Evolutionary conservation across 352 stramenopile genomes (phyloP), one percentile per base, ranked within the genome.

Genomic region (Elongisporangium undulatum): DNA sequence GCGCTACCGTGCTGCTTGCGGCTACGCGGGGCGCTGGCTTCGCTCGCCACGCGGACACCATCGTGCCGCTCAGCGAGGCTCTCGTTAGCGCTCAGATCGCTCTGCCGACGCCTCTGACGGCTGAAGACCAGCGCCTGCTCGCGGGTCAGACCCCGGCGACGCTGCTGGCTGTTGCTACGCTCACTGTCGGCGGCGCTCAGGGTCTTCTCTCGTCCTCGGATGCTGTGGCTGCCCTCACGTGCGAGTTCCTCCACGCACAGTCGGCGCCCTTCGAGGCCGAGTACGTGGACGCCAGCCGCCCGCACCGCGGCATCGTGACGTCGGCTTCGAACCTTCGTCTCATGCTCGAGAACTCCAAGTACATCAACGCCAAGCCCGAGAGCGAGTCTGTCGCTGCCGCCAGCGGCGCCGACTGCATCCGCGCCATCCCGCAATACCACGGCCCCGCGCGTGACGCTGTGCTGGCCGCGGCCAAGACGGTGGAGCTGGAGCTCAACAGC

Each of bases 331-430:
- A 95, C 66, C 55, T 97, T 54, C 87, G 90, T 13, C 62, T 95
- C 21, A 89, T 97, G 74, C 74, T 97, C 29, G 88, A 96, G 53
- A 85, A 80, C 52, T 97, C 90, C 58, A 95, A 93, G 76, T 80
- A 78, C 34, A 63, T 89, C 20, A 94, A 88, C 68, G 72, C 78
- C 41, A 63, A 71, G 55, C 75, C 76, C 52, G 77, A 80, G 7
- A 67, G 51, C 7, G 50, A 21, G 45, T 41, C 64, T 17, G 72
- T 80, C 53, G 59, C 70, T 26, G 71, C 82, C 10, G 76, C 69
- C 22, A 45, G 34, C 13, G 34, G 34, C 13, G 34, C 34, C 13
- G 34, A 45, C 34, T 45, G 34, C 34, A 58, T 91, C 39, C 69
- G 79, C 49, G 83, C 72, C 66, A 82, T 94, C 55, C 88, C 88